These are phyloP conservation scores for Penicillium sp. DNA, from an alignment of 2,329 filamentous ascomycete genomes.

Conservation along the genomic window DNA sequence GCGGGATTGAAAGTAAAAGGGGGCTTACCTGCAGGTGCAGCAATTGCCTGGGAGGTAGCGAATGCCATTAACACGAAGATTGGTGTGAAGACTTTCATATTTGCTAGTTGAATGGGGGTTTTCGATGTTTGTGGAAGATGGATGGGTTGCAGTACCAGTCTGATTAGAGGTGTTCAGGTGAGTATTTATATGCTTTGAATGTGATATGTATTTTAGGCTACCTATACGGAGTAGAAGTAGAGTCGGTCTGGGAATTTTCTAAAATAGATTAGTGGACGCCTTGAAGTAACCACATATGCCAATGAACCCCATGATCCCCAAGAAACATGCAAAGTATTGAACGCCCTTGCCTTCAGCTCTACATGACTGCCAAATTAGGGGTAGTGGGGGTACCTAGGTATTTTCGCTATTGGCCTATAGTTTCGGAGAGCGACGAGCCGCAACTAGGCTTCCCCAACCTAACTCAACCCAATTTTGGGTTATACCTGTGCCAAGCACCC, in stretches of 20 bases:
- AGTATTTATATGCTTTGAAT: not conserved
- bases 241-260: not conserved
- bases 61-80: not conserved
- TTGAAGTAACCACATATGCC: not conserved
- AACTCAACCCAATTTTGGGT: too few species aligned
- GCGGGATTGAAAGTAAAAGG: not conserved
- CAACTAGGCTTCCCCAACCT: too few species aligned
- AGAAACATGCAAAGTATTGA: not conserved
- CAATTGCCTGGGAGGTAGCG: not conserved
- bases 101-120: not conserved
- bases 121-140: not conserved
- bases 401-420: too few species aligned
- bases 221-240: not conserved
- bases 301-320: not conserved
- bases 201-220: not conserved
- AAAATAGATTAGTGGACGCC: not conserved
- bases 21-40: not conserved
- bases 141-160: not conserved
- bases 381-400: too few species aligned
- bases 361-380: too few species aligned
- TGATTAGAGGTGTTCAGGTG: not conserved
- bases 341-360: not conserved
- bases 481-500: too few species aligned
- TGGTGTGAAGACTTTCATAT: not conserved
- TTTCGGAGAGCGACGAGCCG: too few species aligned